phyloP scores from a whole-genome alignment of 2,329 filamentous ascomycete genomes.

The Fusarium penzigii region DNA sequence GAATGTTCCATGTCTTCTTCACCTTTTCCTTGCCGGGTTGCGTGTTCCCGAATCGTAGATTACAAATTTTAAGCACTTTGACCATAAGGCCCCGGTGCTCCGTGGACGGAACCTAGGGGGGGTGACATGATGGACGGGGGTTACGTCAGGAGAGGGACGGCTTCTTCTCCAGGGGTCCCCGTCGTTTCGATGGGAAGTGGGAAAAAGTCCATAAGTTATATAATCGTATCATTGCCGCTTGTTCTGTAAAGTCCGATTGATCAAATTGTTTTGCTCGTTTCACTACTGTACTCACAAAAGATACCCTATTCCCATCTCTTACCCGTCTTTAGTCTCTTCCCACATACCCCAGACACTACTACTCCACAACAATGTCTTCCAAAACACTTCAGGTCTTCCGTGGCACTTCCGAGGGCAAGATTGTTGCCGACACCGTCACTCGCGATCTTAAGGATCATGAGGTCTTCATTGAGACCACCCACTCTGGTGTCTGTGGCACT shows the following conservation, averaged over 20 bases:
- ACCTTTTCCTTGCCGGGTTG: neutral
- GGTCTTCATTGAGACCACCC: conserved; percentile 22
- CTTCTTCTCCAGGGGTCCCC: neutral
- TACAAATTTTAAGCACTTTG: neutral
- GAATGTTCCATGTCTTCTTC: neutral
- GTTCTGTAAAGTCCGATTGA: neutral
- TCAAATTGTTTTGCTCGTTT: neutral
- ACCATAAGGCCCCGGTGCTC: neutral
- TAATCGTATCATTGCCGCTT: neutral
- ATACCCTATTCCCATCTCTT: no score
- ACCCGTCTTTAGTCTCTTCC: no score
- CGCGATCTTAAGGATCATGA: conserved; percentile 18
- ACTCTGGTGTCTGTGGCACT: conserved; percentile 21
- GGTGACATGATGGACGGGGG: neutral
- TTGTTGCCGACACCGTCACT: conserved; percentile 13
- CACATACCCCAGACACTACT: no score
- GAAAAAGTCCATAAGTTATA: neutral
- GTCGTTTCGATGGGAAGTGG: neutral
- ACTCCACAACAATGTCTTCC: no score
- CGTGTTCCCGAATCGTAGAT: neutral
- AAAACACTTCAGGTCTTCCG: conserved; percentile 11
- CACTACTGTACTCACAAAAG: no score
- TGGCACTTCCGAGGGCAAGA: conserved; percentile 20
- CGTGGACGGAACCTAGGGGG: neutral
- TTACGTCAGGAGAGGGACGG: neutral